Evolutionary conservation across 495 filamentous ascomycete genomes (phyloP).

Genomic region (Trichoderma erinaceum): DNA sequence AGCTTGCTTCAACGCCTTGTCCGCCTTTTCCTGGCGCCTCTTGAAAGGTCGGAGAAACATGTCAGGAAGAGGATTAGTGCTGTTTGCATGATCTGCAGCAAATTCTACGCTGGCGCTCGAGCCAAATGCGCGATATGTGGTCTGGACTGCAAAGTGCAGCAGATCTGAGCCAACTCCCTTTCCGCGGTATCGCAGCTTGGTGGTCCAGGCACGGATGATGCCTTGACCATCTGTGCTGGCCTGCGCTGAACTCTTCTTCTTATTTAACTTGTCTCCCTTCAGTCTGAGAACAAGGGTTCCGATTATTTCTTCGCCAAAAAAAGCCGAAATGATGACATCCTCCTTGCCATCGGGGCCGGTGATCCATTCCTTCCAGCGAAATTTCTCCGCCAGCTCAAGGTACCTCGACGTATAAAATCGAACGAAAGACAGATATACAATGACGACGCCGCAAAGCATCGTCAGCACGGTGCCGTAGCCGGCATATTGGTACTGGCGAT

Average conservation of each 20-base stretch:
- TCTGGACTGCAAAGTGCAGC: conserved; percentile 56
- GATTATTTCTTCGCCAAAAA: conserved; percentile 53
- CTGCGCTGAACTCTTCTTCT: conserved; percentile 23
- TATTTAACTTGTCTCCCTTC: conserved; percentile 9
- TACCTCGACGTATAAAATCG: conserved; percentile 37
- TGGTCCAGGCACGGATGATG: conserved; percentile 71
- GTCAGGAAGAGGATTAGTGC: conserved; percentile 50
- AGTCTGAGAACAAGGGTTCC: conserved; percentile 46
- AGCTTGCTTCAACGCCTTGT: conserved; percentile 36
- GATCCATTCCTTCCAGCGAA: conserved; percentile 35
- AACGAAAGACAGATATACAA: conserved; percentile 36
- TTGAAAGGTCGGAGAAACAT: conserved; percentile 55
- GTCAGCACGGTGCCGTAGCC: conserved; percentile 29
- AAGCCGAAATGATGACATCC: conserved; percentile 37
- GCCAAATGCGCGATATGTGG: conserved; percentile 52
- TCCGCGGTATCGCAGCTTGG: conserved; percentile 56
- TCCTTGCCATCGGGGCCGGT: conserved; percentile 37
- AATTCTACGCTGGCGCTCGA: conserved; percentile 55
- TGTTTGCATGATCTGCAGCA: conserved; percentile 61
- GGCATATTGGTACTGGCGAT: conserved; percentile 30
- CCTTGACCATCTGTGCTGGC: conserved; percentile 37
- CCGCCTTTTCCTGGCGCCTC: conserved; percentile 48
- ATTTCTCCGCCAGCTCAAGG: conserved; percentile 32
- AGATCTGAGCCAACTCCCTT: conserved; percentile 63
- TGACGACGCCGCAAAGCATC: conserved; percentile 30